phyloP scores from a whole-genome alignment of 2,329 filamentous ascomycete genomes.

The Aspergillus costaricaensis region DNA sequence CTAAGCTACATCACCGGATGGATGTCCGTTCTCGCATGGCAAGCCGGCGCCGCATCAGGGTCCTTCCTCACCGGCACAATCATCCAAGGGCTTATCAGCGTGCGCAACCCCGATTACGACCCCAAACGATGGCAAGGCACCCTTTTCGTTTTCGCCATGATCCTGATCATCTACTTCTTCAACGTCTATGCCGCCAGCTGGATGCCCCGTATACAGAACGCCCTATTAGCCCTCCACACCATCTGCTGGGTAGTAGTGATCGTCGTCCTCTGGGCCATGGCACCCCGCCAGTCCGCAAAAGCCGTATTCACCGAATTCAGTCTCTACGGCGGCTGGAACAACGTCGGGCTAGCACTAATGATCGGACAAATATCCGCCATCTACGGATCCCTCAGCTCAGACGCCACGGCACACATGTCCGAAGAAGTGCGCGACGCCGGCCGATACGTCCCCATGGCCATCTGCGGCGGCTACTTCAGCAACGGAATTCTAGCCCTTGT shows the following conservation, averaged over 20 bases:
- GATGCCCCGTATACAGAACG: constrained; percentile 43
- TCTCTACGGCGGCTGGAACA: constrained; percentile 43
- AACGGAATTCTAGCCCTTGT: constrained; percentile 49
- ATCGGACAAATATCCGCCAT: constrained; percentile 41
- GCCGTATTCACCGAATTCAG: constrained; percentile 42
- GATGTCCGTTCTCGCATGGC: constrained; percentile 55
- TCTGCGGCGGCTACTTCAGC: constrained; percentile 48
- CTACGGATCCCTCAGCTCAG: constrained; percentile 34
- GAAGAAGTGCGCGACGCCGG: constrained; percentile 53
- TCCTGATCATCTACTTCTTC: constrained; percentile 45
- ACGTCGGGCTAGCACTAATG: constrained; percentile 38
- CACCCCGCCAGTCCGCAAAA: constrained; percentile 29
- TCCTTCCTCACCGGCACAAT: constrained; percentile 52
- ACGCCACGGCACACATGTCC: constrained; percentile 42
- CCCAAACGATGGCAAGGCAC: constrained; percentile 52
- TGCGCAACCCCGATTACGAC: constrained; percentile 45
- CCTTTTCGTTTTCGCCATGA: constrained; percentile 51
- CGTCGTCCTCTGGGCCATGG: constrained; percentile 35
- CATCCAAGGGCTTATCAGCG: constrained; percentile 49
- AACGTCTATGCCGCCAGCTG: constrained; percentile 39
- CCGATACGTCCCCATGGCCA: constrained; percentile 48
- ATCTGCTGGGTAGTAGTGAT: constrained; percentile 40
- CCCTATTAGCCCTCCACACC: constrained; percentile 42
- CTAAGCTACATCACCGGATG: constrained; percentile 58
- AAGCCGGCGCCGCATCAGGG: constrained; percentile 52